Conservation (phyloP, 225 moss, liverwort and hornwort genomes). For the Physcomitrellopsis africana region DNA sequence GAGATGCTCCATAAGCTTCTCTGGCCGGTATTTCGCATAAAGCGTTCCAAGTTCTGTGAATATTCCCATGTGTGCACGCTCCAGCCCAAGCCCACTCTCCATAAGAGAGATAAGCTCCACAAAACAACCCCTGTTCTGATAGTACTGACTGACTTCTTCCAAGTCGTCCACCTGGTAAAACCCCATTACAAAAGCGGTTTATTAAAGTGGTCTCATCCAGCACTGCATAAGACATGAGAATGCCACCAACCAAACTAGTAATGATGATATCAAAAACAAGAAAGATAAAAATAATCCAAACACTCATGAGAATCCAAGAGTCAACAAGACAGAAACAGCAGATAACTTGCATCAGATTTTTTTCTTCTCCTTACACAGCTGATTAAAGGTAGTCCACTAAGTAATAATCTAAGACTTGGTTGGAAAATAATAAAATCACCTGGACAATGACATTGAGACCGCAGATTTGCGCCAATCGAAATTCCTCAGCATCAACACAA, state of each 20-base stretch:
- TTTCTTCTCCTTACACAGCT: too few species aligned
- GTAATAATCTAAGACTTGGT: too few species aligned
- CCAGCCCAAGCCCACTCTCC: conserved; percentile 98
- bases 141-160: conserved; percentile 97
- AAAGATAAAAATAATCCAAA: background rate
- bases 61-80: conserved; percentile 99
- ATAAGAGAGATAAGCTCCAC: conserved; percentile 96
- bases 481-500: conserved; percentile 98
- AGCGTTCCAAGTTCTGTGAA: conserved; percentile 96
- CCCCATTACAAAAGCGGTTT: background rate
- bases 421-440: conserved; percentile 41
- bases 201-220: background rate
- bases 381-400: too few species aligned
- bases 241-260: background rate
- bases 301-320: background rate
- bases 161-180: conserved; percentile 83
- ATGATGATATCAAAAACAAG: background rate
- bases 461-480: conserved; percentile 94
- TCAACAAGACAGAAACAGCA: too few species aligned
- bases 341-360: too few species aligned
- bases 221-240: background rate
- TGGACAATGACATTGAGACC: conserved; percentile 97
- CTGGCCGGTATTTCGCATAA: conserved; percentile 93
- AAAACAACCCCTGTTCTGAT: conserved; percentile 93
- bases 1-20: conserved; percentile 99